Conservation (phyloP, 108 stramenopile species). For the Cyclotella distinguenda region DNA sequence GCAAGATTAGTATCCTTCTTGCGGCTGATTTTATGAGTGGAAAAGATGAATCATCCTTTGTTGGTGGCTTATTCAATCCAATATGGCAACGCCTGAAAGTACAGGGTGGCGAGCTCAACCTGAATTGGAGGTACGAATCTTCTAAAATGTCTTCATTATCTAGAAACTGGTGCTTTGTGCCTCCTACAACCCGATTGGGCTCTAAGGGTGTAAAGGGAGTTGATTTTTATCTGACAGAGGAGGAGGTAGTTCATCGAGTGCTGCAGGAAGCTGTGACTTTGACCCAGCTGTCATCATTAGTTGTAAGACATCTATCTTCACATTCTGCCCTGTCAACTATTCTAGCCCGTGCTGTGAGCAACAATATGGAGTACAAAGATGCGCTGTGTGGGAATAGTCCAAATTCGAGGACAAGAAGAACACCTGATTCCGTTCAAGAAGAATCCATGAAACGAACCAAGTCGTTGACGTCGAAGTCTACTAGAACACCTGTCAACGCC, state of each 20-base stretch:
- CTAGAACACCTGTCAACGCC: not conserved
- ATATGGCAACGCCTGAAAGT: conserved; percentile 35
- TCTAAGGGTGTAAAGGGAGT: conserved; percentile 21
- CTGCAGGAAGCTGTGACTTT: conserved; percentile 17
- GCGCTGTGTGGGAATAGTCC: conserved; percentile 27
- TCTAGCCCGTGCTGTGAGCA: conserved; percentile 31
- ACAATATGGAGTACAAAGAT: conserved; percentile 30
- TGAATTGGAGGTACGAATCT: conserved; percentile 35
- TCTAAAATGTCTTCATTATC: conserved; percentile 9
- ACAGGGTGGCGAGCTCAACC: conserved; percentile 14
- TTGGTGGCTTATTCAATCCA: conserved; percentile 15
- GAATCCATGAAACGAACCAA: conserved; percentile 4
- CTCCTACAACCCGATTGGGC: conserved; percentile 20
- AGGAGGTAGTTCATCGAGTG: conserved; percentile 30
- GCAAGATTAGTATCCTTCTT: conserved; percentile 6
- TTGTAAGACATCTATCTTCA: not conserved
- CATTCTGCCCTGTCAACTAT: conserved; percentile 12
- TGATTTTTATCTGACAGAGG: conserved; percentile 37
- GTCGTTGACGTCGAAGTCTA: not conserved
- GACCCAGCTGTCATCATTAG: conserved; percentile 11
- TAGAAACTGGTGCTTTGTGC: conserved; percentile 43
- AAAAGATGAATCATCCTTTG: conserved; percentile 17
- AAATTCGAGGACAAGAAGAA: conserved; percentile 9
- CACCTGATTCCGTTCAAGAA: not conserved
- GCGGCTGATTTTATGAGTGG: conserved; percentile 13